Conservation (phyloP, 306 rosid genomes). For the Pterocarpus macrocarpus region DNA sequence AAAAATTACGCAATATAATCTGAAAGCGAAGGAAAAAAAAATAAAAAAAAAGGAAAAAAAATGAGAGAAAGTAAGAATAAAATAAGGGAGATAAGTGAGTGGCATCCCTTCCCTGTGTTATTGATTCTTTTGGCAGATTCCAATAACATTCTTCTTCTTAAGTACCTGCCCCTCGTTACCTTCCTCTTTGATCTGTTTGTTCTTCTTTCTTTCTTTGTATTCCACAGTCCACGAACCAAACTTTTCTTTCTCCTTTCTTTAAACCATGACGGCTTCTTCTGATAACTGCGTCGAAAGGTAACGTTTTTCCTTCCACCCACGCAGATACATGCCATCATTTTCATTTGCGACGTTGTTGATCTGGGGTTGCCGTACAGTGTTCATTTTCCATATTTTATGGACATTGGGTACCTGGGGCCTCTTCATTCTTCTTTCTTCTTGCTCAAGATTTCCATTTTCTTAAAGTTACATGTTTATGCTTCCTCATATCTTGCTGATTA, state of each 20-base stretch:
- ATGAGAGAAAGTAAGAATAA: background rate
- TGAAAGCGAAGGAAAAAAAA: no score
- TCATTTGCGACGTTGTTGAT: background rate
- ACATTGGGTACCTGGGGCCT: background rate
- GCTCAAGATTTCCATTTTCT: slow-evolving; percentile 5
- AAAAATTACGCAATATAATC: no score
- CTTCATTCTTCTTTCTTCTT: slow-evolving; percentile 20
- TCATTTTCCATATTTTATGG: slow-evolving; percentile 30
- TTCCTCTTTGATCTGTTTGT: background rate
- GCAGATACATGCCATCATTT: background rate
- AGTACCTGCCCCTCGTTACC: background rate
- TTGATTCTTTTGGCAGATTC: slow-evolving; percentile 17
- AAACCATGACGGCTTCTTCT: slow-evolving; percentile 62
- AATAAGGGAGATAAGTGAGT: background rate
- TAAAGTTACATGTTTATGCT: background rate
- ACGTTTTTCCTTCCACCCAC: background rate
- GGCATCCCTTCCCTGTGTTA: background rate
- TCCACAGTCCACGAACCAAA: background rate
- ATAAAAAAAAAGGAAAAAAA: no score
- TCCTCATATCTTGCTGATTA: background rate
- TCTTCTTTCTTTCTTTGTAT: background rate
- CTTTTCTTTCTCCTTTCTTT: background rate
- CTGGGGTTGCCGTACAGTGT: background rate
- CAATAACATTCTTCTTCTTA: background rate
- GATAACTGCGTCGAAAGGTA: slow-evolving; percentile 60